Evolutionary conservation across 129 eudicot genomes (phyloP), one percentile per base, ranked within the genome.

Genomic region (Heracleum sosnowskyi): DNA sequence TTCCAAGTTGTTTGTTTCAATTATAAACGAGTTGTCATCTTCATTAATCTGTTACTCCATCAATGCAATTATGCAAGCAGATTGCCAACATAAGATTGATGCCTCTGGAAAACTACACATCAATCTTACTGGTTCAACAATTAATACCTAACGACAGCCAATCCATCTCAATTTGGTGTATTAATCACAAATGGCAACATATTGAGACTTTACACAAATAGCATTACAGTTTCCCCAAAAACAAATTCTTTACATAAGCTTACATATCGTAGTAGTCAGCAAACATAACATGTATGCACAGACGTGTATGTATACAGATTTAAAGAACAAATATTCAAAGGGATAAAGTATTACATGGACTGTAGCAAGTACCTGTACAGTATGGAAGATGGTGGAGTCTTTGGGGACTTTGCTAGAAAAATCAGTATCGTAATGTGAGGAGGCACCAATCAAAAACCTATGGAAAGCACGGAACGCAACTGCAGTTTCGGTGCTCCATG

Each of bases 401-500:
- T 78, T 76, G 29, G 87, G 82, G 83, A 53, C 62, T 79, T 76
- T 81, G 42, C 78, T 75, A 36, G 88, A 80, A 76, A 85, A 78
- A 83, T 81, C 88, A 76, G 60, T 42, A 64, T 83, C 91, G 17
- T 86, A 84, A 87, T 88, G 94, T 45, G 90, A 85, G 71, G 96
- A 88, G 9, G 84, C 81, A 77, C 98, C 92, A 39, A 91, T 87
- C 86, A 94, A 79, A 78, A 94, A 90, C 71, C 90, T 91, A 86
- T 91, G 92, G 83, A 94, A 85, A 74, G 92, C 85, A 29, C 96
- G 90, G 49, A 94, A 91, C 1, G 93, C 97, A 69, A 94, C 98
- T 68, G 93, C 87, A 77, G 96, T 91, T 86, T 94, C 98, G 1
- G 93, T 84, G 85, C 97, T 94, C 97, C 97, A 91, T 33, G 97